These are phyloP conservation scores for Pseudopyricularia cyperi DNA, from an alignment of 2,329 filamentous ascomycete species.

Conservation along the genomic window DNA sequence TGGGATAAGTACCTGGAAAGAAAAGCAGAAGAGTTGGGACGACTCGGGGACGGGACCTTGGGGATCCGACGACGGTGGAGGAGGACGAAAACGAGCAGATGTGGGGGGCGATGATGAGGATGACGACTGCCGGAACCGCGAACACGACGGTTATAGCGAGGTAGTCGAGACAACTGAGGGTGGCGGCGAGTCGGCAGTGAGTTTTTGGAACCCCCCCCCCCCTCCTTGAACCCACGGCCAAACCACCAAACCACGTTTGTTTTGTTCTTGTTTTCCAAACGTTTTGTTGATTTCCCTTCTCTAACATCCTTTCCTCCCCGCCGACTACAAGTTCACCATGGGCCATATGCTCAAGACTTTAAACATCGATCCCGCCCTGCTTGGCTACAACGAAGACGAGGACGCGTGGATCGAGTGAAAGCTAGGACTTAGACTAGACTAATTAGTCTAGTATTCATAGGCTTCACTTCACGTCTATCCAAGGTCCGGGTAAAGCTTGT, in stretches of 20 bases:
- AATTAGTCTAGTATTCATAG: no score
- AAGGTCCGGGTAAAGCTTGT: background rate
- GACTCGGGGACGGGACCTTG: background rate
- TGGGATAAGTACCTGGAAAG: slow-evolving; percentile 15
- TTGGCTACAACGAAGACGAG: slow-evolving; percentile 20
- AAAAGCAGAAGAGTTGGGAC: slow-evolving; percentile 7
- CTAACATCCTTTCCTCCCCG: no score
- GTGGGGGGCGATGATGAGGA: slow-evolving; percentile 2
- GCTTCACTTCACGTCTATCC: background rate
- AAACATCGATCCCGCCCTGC: slow-evolving; percentile 19
- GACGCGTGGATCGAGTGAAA: slow-evolving; percentile 14
- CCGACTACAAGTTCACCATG: slow-evolving; percentile 23
- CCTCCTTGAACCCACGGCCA: no score
- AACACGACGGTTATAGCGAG: background rate
- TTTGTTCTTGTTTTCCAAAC: no score
- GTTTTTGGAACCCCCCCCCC: no score
- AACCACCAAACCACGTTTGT: no score
- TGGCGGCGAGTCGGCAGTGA: no score
- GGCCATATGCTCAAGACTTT: slow-evolving; percentile 22
- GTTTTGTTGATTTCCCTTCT: no score
- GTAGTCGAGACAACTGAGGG: background rate
- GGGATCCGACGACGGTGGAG: background rate
- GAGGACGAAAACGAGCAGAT: background rate
- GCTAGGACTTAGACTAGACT: no score
- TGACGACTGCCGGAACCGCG: background rate